These are phyloP conservation scores for Dioscorea dumetorum DNA, from an alignment of 106 monocot species.

Conservation along the genomic window DNA sequence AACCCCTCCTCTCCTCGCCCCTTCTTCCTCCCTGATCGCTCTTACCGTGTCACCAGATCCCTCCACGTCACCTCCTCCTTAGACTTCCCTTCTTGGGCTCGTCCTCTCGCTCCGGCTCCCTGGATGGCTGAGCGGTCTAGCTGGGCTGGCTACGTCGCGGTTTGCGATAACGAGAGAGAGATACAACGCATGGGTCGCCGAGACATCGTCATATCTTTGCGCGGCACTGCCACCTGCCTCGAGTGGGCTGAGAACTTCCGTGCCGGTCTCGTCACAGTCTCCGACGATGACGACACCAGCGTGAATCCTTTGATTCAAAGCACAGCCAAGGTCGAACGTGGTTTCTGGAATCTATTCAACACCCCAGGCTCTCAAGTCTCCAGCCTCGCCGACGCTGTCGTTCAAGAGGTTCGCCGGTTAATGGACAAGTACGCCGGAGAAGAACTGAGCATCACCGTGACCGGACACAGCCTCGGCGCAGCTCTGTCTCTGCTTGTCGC, in stretches of 20 bases:
- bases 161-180: slow-evolving; percentile 36
- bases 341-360: slow-evolving; percentile 40
- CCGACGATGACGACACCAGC: neutral
- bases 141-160: slow-evolving; percentile 65
- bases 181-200: slow-evolving; percentile 48
- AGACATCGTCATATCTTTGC: slow-evolving; percentile 44
- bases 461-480: slow-evolving; percentile 49
- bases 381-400: slow-evolving; percentile 26
- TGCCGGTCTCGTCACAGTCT: slow-evolving; percentile 21
- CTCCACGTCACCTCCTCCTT: slow-evolving; percentile 36
- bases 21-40: slow-evolving; percentile 27
- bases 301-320: neutral
- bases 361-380: neutral
- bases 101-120: slow-evolving; percentile 1
- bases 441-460: slow-evolving; percentile 45
- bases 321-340: slow-evolving; percentile 25
- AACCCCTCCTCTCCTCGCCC: slow-evolving; percentile 7
- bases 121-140: slow-evolving; percentile 33
- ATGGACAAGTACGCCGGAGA: slow-evolving; percentile 37
- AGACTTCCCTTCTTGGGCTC: slow-evolving; percentile 14
- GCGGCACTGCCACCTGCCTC: slow-evolving; percentile 50
- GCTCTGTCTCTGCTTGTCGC: slow-evolving; percentile 28
- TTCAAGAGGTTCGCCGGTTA: slow-evolving; percentile 31
- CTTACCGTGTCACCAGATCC: slow-evolving; percentile 22
- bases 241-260: slow-evolving; percentile 64